Evolutionary conservation across 73 alveolate species (phyloP).

Genomic region (Paramecium caudatum): DNA sequence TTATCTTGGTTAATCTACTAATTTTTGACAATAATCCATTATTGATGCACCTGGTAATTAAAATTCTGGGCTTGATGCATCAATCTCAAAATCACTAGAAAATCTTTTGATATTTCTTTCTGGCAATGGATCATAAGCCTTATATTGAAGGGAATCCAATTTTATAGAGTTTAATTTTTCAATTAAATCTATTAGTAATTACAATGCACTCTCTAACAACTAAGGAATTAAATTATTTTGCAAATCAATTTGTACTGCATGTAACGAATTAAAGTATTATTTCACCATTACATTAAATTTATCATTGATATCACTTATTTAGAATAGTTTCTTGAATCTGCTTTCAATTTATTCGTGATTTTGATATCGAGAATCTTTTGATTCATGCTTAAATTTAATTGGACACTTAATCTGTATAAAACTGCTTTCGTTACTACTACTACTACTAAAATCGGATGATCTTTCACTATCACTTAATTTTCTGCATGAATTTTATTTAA

Average conservation of each 20-base stretch:
- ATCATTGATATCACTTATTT: slow-evolving; percentile 27
- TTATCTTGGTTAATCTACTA: not conserved
- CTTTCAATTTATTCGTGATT: not conserved
- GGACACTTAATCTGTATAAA: slow-evolving; percentile 36
- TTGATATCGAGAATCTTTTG: too few species aligned
- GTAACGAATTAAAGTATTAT: slow-evolving; percentile 19
- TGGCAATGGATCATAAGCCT: not conserved
- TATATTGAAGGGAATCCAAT: not conserved
- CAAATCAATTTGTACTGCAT: not conserved
- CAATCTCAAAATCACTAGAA: slow-evolving; percentile 15
- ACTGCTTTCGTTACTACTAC: slow-evolving; percentile 38
- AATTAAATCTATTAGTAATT: not conserved
- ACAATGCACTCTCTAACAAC: not conserved
- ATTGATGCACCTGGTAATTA: not conserved
- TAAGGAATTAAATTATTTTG: not conserved
- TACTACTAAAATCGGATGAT: slow-evolving; percentile 5
- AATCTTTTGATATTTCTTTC: not conserved
- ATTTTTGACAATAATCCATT: not conserved
- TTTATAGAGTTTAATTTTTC: slow-evolving; percentile 2
- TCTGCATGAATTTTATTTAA: not conserved
- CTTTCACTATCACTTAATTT: slow-evolving; percentile 21
- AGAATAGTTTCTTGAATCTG: not conserved
- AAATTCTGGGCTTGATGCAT: not conserved
- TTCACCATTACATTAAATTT: slow-evolving; percentile 27
- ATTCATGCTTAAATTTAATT: slow-evolving; percentile 34